phyloP scores from a whole-genome alignment of 345 rosid species.

The Kernera saxatilis region DNA sequence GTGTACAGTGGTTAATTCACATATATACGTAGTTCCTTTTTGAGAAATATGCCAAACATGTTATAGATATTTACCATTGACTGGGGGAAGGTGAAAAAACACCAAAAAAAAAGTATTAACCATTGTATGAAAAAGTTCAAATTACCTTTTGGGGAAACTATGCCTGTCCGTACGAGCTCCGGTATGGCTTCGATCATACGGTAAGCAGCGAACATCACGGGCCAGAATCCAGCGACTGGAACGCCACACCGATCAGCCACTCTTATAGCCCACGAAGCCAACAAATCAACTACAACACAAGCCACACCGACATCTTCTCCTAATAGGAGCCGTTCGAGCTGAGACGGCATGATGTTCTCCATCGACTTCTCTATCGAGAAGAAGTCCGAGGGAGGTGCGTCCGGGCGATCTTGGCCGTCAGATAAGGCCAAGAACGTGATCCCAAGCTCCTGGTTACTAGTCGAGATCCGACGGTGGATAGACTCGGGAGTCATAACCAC shows the following conservation, averaged over 20 bases:
- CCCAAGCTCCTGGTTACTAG: constrained; percentile 8
- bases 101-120: too few species aligned
- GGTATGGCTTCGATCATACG: constrained; percentile 59
- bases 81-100: too few species aligned
- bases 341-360: constrained; percentile 55
- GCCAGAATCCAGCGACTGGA: constrained; percentile 69
- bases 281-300: constrained; percentile 61
- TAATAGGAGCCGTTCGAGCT: constrained; percentile 43
- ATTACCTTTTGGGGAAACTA: constrained; percentile 53
- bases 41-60: background rate
- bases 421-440: constrained; percentile 41
- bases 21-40: background rate
- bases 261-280: constrained; percentile 61
- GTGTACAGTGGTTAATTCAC: too few species aligned
- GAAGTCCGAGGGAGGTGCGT: constrained; percentile 41
- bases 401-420: constrained; percentile 32
- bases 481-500: constrained; percentile 48
- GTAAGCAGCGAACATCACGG: constrained; percentile 62
- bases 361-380: constrained; percentile 56
- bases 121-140: background rate
- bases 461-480: constrained; percentile 44
- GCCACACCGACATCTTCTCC: constrained; percentile 33
- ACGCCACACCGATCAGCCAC: constrained; percentile 53
- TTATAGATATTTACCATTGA: background rate
- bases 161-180: constrained; percentile 39